Evolutionary conservation across 331 rosid genomes (phyloP), one percentile per base, ranked within the genome.

Genomic region (Cydonia oblonga): DNA sequence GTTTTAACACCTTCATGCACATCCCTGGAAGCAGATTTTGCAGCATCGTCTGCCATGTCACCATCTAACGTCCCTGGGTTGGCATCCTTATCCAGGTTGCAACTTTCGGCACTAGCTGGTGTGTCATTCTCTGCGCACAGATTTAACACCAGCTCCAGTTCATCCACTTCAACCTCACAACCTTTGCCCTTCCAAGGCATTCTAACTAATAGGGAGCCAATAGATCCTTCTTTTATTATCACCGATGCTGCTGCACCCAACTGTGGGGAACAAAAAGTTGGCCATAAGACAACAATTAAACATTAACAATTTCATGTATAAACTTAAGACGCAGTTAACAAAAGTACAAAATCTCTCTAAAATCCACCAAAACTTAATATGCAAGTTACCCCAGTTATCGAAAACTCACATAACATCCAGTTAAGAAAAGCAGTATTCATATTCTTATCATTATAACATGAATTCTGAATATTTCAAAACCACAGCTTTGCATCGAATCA

Each of bases 1-100:
- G 97, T 84, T 82, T 91, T 91, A 38, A 89, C 98, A 64, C 98
- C 98, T 88, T 93, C 97, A 54, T 86, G 98, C 73, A 93, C 86
- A 84, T 90, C 92, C 77, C 77, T 75, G 68, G 76, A 78, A 68
- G 89, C 69, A 35, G 91, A 86, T 63, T 86, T 93, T 80, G 75
- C 72, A 69, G 78, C 73, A 78, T 64, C 81, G 24, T 80, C 87
- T 35, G 26, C 44, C 38, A 59, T 56, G 73, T 77, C 89, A 35
- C 70, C 72, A 32, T 83, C 88, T 18, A 59, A 76, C 76, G 65
- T 79, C 64, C 64, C 74, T 23, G 78, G 81, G 68, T 23, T 72
- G 73, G 72, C 78, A 28, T 82, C 83, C 67, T 71, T 62, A 29
- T 73, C 81, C 9, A 76, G 68, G 54, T 66, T 77, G 78, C 81